phyloP scores from a whole-genome alignment of 768 basidiomycete species.

The Rhodosporidiobolus odoratus region DNA sequence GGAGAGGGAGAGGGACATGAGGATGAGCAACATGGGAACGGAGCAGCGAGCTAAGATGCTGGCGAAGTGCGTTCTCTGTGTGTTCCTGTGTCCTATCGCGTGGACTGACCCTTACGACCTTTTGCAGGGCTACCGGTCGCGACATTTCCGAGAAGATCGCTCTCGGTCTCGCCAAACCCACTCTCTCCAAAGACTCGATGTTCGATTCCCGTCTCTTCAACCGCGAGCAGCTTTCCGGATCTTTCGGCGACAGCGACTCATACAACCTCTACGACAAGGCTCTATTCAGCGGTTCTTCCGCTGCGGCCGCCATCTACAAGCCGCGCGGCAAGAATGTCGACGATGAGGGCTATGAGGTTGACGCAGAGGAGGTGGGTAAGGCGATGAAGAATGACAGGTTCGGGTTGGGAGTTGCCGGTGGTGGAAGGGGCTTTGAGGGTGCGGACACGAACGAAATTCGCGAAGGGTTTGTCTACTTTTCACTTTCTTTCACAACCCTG shows the following conservation, averaged over 20 bases:
- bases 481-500: neutral
- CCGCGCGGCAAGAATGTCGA: constrained; percentile 78
- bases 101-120: neutral
- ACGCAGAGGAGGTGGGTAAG: constrained; percentile 84
- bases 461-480: constrained; percentile 28
- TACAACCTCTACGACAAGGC: constrained; percentile 93
- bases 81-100: neutral
- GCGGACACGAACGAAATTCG: constrained; percentile 68
- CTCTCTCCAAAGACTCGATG: constrained; percentile 92
- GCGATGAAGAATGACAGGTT: constrained; percentile 93
- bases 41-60: constrained; percentile 94
- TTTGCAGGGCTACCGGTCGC: constrained; percentile 74
- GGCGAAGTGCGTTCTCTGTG: constrained; percentile 56
- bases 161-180: constrained; percentile 93
- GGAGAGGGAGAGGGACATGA: constrained; percentile 92
- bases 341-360: constrained; percentile 84
- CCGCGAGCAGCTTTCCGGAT: constrained; percentile 73
- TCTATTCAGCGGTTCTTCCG: constrained; percentile 90
- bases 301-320: constrained; percentile 99
- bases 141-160: constrained; percentile 99
- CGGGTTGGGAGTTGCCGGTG: constrained; percentile 67
- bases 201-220: constrained; percentile 96
- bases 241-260: constrained; percentile 85
- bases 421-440: constrained; percentile 72
- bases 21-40: constrained; percentile 98